phyloP scores from a whole-genome alignment of 805 yeast genomes.

The Wickerhamiella domercqiae region DNA sequence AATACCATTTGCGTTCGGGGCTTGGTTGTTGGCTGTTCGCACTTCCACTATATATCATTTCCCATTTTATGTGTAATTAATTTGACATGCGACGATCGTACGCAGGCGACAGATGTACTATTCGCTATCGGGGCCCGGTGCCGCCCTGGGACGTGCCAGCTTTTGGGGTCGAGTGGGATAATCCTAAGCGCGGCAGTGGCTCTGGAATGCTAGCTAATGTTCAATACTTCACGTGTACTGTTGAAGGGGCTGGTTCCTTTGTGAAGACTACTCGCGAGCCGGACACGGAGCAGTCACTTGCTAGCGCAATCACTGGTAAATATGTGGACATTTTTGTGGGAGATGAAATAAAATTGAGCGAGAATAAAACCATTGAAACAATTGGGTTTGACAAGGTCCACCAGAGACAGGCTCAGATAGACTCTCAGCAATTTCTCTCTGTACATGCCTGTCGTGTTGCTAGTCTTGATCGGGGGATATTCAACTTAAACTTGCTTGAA shows the following conservation, averaged over 20 bases:
- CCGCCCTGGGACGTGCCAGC: conserved; percentile 48
- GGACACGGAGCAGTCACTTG: conserved; percentile 26
- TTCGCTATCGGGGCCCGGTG: conserved; percentile 44
- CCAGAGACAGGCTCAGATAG: conserved; percentile 33
- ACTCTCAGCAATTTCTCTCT: conserved; percentile 33
- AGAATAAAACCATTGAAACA: conserved; percentile 42
- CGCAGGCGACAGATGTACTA: conserved; percentile 39
- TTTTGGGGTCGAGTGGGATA: conserved; percentile 81
- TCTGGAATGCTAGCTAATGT: conserved; percentile 43
- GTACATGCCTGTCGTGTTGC: conserved; percentile 31
- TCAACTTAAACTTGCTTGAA: conserved; percentile 4
- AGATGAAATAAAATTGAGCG: conserved; percentile 30
- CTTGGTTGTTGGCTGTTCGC: too few species aligned
- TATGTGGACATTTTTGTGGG: conserved; percentile 29
- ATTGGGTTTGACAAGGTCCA: conserved; percentile 50
- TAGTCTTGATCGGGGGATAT: neutral
- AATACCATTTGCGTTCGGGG: too few species aligned
- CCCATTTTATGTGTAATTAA: too few species aligned
- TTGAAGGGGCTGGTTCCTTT: conserved; percentile 45
- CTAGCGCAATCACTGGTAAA: conserved; percentile 34
- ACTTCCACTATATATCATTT: too few species aligned
- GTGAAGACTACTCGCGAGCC: conserved; percentile 31
- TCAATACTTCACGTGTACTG: conserved; percentile 36
- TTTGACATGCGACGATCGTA: neutral
- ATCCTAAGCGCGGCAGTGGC: conserved; percentile 51